Base-by-base conservation (phyloP, 495 filamentous ascomycete species). In the Venustampulla echinocandica region DNA sequence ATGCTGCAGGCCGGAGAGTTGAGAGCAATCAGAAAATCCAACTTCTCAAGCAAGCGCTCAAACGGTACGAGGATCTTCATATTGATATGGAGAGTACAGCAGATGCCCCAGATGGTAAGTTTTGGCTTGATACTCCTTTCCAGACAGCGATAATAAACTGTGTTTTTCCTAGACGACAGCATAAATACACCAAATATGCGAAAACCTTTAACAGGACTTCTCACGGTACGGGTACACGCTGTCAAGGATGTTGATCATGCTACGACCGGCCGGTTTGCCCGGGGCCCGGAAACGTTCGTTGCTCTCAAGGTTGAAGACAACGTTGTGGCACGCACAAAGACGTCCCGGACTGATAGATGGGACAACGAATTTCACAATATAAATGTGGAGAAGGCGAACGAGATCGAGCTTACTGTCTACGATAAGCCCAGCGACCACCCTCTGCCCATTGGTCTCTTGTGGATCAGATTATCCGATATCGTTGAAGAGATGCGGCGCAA, bases 11-110 rank as follows among this genome's bases (percentile, higher is more conserved):
- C 24, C 79, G 82, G 59, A 77, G 86, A 28, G 81, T 95, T 47
- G 92, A 99, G 68, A 95, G 90, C 65, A 92, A 85, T 53, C 90
- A 97, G 64, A 99, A 99, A 67, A 95, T 99, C 9, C 85, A 95
- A 61, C 71, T 99, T 48, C 69, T 99, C 42, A 94, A 88, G 64
- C 90, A 96, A 67, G 88, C 92, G 30, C 71, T 97, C 54, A 95
- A 95, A 68, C 73, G 90, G 73, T 97, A 97, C 53, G 92, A 96
- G 62, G 92, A 97, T 67, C 78, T 99, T 35, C 92, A 97, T 60
- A 87, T 99, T 38, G 90, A 95, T 60, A 87, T 94, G 63, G 92
- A 98, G 53, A 76, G 75, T 39, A 36, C 49, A 19, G 63, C 75
- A 14, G 92, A 97, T 62, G 75, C 75, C 15, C 73, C 81, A 34